Evolutionary conservation across 257 asterid genomes (phyloP).

Genomic region (Scutellaria minor): DNA sequence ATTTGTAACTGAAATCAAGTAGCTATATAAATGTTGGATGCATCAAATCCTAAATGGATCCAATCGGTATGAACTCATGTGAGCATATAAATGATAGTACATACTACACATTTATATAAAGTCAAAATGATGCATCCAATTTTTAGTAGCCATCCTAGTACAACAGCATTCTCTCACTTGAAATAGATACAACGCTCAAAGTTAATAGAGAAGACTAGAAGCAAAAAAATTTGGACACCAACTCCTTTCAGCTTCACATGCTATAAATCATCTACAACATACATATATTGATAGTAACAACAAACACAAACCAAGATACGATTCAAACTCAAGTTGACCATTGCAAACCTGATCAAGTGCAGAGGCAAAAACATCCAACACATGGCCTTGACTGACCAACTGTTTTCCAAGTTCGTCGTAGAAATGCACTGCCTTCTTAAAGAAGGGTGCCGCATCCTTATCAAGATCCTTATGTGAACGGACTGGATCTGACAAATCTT

Average conservation of each 20-base stretch:
- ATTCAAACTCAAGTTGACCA: constrained; percentile 1
- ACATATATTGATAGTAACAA: constrained; percentile 20
- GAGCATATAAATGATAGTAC: constrained; percentile 6
- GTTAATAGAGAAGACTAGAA: not conserved
- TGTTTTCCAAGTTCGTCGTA: constrained; percentile 89
- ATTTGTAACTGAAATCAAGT: constrained; percentile 9
- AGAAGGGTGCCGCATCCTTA: constrained; percentile 93
- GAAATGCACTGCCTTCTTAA: constrained; percentile 82
- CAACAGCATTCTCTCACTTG: constrained; percentile 5
- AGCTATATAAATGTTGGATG: constrained; percentile 22
- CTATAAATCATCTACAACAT: constrained; percentile 30
- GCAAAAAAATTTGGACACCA: not conserved
- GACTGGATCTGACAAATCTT: constrained; percentile 93
- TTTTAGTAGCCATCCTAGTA: constrained; percentile 10
- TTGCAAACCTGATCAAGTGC: constrained; percentile 95
- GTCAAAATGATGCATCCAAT: not conserved
- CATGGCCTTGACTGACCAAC: constrained; percentile 89
- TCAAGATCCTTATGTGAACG: constrained; percentile 99
- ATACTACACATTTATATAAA: not conserved
- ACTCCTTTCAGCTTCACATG: constrained; percentile 19
- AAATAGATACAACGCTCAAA: constrained; percentile 7
- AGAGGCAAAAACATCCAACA: constrained; percentile 93
- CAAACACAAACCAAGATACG: constrained; percentile 19
- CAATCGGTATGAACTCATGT: not conserved
- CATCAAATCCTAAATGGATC: constrained; percentile 30